Conservation (phyloP, 345 rosid species). For the Litchi chinensis region DNA sequence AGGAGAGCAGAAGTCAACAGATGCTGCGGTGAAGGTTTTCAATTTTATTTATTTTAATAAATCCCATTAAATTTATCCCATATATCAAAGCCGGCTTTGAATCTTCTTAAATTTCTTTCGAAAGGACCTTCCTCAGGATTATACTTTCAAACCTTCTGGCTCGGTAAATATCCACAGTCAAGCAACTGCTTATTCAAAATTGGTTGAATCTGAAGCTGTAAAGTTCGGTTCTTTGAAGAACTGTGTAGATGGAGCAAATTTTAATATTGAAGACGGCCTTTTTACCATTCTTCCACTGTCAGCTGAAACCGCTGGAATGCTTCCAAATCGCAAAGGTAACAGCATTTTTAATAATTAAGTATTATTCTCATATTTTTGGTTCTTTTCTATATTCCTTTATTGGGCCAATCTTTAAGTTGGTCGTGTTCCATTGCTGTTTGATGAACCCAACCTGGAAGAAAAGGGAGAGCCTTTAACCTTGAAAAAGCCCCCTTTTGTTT, state of each 20-base stretch:
- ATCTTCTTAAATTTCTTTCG: constrained; percentile 14
- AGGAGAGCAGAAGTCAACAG: constrained; percentile 31
- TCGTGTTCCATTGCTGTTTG: not conserved
- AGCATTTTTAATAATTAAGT: not conserved
- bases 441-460: not conserved
- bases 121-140: constrained; percentile 33
- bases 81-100: not conserved
- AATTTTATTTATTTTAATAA: constrained; percentile 6
- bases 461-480: too few relatives aligned
- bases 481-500: not conserved
- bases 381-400: not conserved
- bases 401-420: not conserved
- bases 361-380: not conserved
- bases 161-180: constrained; percentile 60
- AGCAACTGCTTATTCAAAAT: constrained; percentile 62
- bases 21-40: constrained; percentile 47
- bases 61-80: not conserved
- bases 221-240: constrained; percentile 33
- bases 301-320: constrained; percentile 77
- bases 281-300: constrained; percentile 72
- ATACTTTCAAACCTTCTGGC: constrained; percentile 34
- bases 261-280: constrained; percentile 34
- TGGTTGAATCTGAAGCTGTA: constrained; percentile 53
- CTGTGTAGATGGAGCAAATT: constrained; percentile 29
- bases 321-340: constrained; percentile 66